Percentiles rank a stretch among this genome's conserved stretches.
Conservation (phyloP, 805 yeast species). For the Blastobotrys terrestris region DNA sequence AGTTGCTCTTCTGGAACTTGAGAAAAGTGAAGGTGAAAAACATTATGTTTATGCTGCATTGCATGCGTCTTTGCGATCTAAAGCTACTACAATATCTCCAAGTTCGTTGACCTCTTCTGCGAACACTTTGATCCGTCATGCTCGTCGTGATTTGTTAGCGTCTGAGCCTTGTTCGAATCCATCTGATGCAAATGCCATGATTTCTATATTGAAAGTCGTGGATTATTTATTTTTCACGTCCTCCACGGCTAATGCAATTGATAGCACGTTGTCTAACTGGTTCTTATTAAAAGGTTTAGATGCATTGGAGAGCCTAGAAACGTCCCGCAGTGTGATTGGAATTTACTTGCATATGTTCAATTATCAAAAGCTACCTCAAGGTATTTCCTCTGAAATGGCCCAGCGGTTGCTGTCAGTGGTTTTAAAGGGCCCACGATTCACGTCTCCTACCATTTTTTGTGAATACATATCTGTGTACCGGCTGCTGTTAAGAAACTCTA, state of each 20-base stretch:
- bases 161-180: conserved; percentile 11
- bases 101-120: conserved; percentile 13
- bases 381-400: conserved; percentile 13
- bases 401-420: conserved; percentile 13
- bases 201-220: conserved; percentile 16
- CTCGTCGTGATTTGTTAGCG: conserved; percentile 15
- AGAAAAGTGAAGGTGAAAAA: background rate
- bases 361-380: conserved; percentile 15
- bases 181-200: conserved; percentile 12
- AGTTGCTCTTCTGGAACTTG: conserved; percentile 11
- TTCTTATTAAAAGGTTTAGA: conserved; percentile 15
- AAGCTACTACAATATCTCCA: conserved; percentile 10
- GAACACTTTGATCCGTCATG: conserved; percentile 7
- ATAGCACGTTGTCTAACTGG: conserved; percentile 15
- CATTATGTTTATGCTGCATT: conserved; percentile 11
- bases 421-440: conserved; percentile 10
- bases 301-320: conserved; percentile 11
- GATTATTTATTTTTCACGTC: conserved; percentile 17
- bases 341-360: conserved; percentile 20
- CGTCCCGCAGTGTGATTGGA: conserved; percentile 16
- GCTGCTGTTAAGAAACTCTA: conserved; percentile 9
- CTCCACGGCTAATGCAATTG: conserved; percentile 14
- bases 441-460: conserved; percentile 14
- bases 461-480: conserved; percentile 15
- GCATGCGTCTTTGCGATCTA: conserved; percentile 10